phyloP scores from a whole-genome alignment of 208 protist genomes.

The Trypanosoma cruzi region DNA sequence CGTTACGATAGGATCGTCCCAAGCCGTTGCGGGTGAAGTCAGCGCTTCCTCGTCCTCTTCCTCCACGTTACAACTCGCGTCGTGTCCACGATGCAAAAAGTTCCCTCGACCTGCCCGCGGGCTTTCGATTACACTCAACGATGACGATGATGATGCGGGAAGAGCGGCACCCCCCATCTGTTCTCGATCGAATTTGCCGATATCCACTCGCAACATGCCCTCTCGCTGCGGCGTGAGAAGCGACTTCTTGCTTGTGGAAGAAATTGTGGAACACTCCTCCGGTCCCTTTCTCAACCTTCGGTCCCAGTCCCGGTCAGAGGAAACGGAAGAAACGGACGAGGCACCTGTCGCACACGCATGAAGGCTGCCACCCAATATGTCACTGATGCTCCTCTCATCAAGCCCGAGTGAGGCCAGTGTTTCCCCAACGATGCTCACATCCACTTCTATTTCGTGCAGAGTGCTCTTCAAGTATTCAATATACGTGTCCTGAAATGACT shows the following conservation, averaged over 20 bases:
- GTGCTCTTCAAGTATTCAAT: constrained; percentile 47
- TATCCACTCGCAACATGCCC: neutral
- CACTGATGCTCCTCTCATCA: constrained; percentile 31
- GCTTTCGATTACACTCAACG: neutral
- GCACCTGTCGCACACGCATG: constrained; percentile 13
- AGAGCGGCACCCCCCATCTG: neutral
- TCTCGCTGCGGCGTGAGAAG: neutral
- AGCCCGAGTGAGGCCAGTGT: constrained; percentile 55
- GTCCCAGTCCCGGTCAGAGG: neutral
- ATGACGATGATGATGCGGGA: neutral
- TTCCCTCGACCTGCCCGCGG: neutral
- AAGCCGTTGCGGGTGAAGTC: neutral
- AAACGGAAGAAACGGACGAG: constrained; percentile 8
- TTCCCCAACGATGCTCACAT: constrained; percentile 50
- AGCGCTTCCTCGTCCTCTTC: neutral
- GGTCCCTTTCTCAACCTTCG: neutral
- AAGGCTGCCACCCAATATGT: constrained; percentile 53
- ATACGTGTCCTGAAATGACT: constrained; percentile 51
- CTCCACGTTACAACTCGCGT: neutral
- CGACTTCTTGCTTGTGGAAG: neutral
- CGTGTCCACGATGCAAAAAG: neutral
- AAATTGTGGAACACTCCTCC: neutral
- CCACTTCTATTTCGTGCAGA: constrained; percentile 30
- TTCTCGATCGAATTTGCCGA: neutral
- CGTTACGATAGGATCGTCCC: constrained; percentile 4